Percentiles rank a stretch among this genome's conserved stretches.
Conservation (phyloP, 495 filamentous ascomycete genomes). For the Rusavskia elegans region DNA sequence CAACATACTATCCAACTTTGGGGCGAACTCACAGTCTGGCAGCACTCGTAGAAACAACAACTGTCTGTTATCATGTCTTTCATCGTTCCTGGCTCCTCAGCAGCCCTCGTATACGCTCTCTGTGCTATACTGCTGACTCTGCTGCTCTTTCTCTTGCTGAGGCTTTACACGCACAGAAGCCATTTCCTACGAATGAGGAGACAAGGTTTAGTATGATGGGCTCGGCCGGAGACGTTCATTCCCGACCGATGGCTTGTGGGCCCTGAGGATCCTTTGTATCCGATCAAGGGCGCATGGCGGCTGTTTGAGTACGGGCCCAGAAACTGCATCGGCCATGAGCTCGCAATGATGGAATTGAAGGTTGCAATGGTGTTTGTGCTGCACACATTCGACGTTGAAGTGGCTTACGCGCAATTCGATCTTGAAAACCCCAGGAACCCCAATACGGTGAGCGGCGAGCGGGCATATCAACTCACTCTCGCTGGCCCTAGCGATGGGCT, state of each 20-base stretch:
- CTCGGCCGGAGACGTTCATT: conserved; percentile 11
- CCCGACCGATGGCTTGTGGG: conserved; percentile 14
- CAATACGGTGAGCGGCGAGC: conserved; percentile 5
- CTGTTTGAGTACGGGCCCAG: conserved; percentile 37
- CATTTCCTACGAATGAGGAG: too few relatives aligned
- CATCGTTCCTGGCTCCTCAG: too few relatives aligned
- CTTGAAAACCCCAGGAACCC: background rate
- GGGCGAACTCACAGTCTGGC: too few relatives aligned
- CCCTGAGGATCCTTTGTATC: conserved; percentile 7
- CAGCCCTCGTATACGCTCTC: too few relatives aligned
- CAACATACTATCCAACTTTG: too few relatives aligned
- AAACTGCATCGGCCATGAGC: conserved; percentile 36
- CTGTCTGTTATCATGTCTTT: too few relatives aligned
- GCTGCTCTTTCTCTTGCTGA: too few relatives aligned
- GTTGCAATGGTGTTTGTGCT: conserved; percentile 28
- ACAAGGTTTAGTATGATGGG: background rate
- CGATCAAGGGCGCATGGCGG: conserved; percentile 28
- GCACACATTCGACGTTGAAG: conserved; percentile 29
- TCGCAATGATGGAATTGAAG: conserved; percentile 32
- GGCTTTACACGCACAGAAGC: too few relatives aligned
- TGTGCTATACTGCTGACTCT: too few relatives aligned
- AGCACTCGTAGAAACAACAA: too few relatives aligned
- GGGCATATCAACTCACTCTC: conserved; percentile 3
- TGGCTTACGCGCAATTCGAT: conserved; percentile 24
- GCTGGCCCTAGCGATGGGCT: background rate